A percentile compares a stretch with the other conserved stretches of the same genome.
These are phyloP conservation scores for Skeletonema menzelii DNA, from an alignment of 108 stramenopile genomes.

Conservation along the genomic window DNA sequence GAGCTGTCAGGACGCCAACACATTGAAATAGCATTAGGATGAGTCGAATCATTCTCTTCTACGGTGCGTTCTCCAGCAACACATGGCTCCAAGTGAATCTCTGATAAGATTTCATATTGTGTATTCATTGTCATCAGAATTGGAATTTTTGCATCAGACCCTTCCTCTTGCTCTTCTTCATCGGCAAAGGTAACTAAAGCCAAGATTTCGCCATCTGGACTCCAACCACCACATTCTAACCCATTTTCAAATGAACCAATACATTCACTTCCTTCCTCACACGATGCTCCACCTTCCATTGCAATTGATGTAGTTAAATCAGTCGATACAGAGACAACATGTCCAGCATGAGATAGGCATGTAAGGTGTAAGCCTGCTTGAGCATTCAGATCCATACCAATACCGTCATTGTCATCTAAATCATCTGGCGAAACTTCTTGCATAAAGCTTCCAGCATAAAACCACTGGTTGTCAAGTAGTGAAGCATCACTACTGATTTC, in stretches of 20 bases:
- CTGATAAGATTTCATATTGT: conserved; percentile 79
- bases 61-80: conserved; percentile 19
- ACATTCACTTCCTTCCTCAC: conserved; percentile 60
- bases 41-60: not conserved
- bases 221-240: conserved; percentile 72
- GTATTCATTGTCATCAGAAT: conserved; percentile 85
- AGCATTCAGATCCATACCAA: conserved; percentile 27
- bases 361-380: conserved; percentile 33
- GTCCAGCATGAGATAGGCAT: conserved; percentile 39
- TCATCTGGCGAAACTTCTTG: conserved; percentile 28
- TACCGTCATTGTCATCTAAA: conserved; percentile 8
- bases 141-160: conserved; percentile 29
- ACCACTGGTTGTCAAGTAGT: conserved; percentile 23
- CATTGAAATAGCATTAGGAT: conserved; percentile 53
- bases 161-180: conserved; percentile 44
- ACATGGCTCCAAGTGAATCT: conserved; percentile 62
- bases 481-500: conserved; percentile 6
- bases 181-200: conserved; percentile 68
- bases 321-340: conserved; percentile 46
- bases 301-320: conserved; percentile 50
- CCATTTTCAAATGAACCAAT: conserved; percentile 88
- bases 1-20: conserved; percentile 81
- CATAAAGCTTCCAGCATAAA: conserved; percentile 42
- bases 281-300: conserved; percentile 39
- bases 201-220: conserved; percentile 83